These are phyloP conservation scores for Uronychia setigera DNA, from an alignment of 73 alveolate genomes.

Conservation along the genomic window DNA sequence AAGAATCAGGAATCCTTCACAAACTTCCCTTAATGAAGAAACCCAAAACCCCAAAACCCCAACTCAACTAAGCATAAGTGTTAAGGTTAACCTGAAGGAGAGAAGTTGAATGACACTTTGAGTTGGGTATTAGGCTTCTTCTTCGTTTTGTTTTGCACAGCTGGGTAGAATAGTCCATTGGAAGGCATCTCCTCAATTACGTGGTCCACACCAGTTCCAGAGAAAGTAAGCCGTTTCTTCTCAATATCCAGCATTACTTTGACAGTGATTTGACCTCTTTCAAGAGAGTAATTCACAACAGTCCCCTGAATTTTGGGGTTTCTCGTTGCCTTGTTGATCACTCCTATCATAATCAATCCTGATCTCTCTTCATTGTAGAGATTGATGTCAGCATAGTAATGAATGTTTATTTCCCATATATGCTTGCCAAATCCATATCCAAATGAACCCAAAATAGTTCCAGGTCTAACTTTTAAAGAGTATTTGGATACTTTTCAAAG, in stretches of 20 bases:
- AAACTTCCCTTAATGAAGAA: background rate
- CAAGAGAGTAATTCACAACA: slow-evolving; percentile 35
- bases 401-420: slow-evolving; percentile 65
- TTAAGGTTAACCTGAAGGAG: too few species aligned
- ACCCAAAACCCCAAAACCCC: background rate
- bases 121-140: too few species aligned
- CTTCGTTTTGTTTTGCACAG: too few species aligned
- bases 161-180: too few species aligned
- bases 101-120: too few species aligned
- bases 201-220: slow-evolving; percentile 39
- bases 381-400: background rate
- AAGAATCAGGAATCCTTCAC: background rate
- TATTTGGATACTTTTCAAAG: background rate
- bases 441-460: slow-evolving; percentile 37
- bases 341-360: slow-evolving; percentile 60
- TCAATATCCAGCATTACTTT: slow-evolving; percentile 45
- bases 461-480: slow-evolving; percentile 53
- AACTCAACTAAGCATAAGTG: background rate
- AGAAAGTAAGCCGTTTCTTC: slow-evolving; percentile 30
- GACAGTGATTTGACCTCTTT: slow-evolving; percentile 40
- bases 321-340: slow-evolving; percentile 33
- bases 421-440: slow-evolving; percentile 69
- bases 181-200: slow-evolving; percentile 47
- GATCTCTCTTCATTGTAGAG: slow-evolving; percentile 18
- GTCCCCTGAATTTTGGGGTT: slow-evolving; percentile 49